phyloP scores from a whole-genome alignment of 2,329 filamentous ascomycete species.

The Sclerotinia sclerotiorum region DNA sequence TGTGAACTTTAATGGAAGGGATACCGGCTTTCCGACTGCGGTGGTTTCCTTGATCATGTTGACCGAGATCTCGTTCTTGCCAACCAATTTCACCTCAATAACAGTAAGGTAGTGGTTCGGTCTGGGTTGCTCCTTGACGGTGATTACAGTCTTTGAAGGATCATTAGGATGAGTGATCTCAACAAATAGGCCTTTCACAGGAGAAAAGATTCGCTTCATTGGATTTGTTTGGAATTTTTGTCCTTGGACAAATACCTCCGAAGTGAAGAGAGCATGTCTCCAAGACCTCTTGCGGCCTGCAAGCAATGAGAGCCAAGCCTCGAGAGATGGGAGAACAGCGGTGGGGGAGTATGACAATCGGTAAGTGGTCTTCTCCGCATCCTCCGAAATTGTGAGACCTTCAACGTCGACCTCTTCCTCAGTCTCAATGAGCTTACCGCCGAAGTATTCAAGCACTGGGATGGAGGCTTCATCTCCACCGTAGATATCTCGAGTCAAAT shows the following conservation, averaged over 20 bases:
- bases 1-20: slow-evolving; percentile 81
- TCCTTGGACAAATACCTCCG: slow-evolving; percentile 91
- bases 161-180: slow-evolving; percentile 84
- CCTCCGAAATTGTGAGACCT: slow-evolving; percentile 78
- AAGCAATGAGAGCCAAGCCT: slow-evolving; percentile 84
- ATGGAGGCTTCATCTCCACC: slow-evolving; percentile 69
- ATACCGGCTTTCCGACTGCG: slow-evolving; percentile 76
- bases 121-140: slow-evolving; percentile 81
- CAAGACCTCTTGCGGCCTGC: slow-evolving; percentile 85
- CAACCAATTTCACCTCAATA: slow-evolving; percentile 75
- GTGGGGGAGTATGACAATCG: slow-evolving; percentile 75
- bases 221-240: slow-evolving; percentile 98
- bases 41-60: slow-evolving; percentile 93
- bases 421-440: slow-evolving; percentile 75
- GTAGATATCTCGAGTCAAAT: slow-evolving; percentile 78
- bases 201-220: slow-evolving; percentile 85
- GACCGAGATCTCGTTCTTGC: slow-evolving; percentile 77
- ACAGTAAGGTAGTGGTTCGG: slow-evolving; percentile 87
- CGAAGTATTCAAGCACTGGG: slow-evolving; percentile 91
- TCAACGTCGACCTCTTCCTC: slow-evolving; percentile 77
- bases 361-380: slow-evolving; percentile 78
- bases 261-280: slow-evolving; percentile 91
- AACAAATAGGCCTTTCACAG: slow-evolving; percentile 80
- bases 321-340: slow-evolving; percentile 71
- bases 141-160: slow-evolving; percentile 78